Percentiles rank a stretch among this genome's conserved stretches.
Conservation (phyloP, 768 basidiomycete genomes). For the Polyporus arcularius region DNA sequence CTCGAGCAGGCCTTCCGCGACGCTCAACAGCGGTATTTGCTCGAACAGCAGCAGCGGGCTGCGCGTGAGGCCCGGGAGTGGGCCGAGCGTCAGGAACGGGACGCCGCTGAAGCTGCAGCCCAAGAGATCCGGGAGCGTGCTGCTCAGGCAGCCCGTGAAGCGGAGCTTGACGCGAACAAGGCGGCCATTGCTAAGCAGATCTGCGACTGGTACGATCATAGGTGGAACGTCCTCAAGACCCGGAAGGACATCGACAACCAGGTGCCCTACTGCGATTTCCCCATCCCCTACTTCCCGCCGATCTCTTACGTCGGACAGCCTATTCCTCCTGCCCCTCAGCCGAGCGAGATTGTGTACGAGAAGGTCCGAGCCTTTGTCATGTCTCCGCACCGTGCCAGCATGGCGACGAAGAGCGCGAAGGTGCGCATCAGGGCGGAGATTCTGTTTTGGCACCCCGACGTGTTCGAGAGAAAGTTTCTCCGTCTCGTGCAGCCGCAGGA, state of each 20-base stretch:
- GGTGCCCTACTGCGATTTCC: slow-evolving; percentile 28
- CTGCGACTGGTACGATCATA: slow-evolving; percentile 14
- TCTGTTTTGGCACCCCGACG: slow-evolving; percentile 58
- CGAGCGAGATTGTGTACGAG: slow-evolving; percentile 38
- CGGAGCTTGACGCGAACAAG: not conserved
- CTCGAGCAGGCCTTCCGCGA: not conserved
- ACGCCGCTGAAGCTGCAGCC: not conserved
- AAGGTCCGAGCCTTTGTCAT: slow-evolving; percentile 42
- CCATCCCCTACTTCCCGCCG: slow-evolving; percentile 44
- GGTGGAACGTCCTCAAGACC: slow-evolving; percentile 20
- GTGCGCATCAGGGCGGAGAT: slow-evolving; percentile 46
- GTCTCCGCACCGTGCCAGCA: slow-evolving; percentile 33
- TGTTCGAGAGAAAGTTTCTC: slow-evolving; percentile 36
- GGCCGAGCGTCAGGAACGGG: not conserved
- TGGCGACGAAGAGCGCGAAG: slow-evolving; percentile 33
- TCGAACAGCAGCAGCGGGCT: not conserved
- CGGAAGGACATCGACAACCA: slow-evolving; percentile 15
- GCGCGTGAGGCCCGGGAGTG: slow-evolving; percentile 1
- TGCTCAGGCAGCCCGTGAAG: not conserved
- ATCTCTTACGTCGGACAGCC: slow-evolving; percentile 14
- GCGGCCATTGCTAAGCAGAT: not conserved
- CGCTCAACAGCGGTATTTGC: not conserved
- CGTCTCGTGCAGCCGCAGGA: slow-evolving; percentile 2
- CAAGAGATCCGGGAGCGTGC: not conserved
- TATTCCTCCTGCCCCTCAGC: slow-evolving; percentile 24